These are phyloP conservation scores for Platanus orientalis DNA, from an alignment of 164 flowering plant genomes.

Conservation along the genomic window DNA sequence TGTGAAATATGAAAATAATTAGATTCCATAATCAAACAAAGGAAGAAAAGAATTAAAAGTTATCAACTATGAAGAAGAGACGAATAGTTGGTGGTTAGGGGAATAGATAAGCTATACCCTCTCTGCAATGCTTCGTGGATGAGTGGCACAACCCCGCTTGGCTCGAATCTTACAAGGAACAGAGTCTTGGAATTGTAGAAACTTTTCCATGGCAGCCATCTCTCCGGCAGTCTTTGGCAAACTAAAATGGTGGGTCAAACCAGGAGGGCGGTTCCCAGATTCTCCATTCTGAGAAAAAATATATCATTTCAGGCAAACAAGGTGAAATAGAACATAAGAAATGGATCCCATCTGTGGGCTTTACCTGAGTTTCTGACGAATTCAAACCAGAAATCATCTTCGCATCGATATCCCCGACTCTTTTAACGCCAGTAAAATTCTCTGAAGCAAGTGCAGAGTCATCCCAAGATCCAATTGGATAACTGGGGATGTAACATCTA, in stretches of 20 bases:
- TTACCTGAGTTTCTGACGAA: constrained; percentile 47
- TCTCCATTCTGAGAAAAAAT: constrained; percentile 39
- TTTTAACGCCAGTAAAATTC: constrained; percentile 27
- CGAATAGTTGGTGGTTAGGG: too few relatives aligned
- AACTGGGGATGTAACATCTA: constrained; percentile 34
- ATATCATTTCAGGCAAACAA: not conserved
- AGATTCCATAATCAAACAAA: too few relatives aligned
- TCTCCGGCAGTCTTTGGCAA: constrained; percentile 58
- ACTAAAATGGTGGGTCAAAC: constrained; percentile 73
- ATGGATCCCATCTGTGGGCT: not conserved
- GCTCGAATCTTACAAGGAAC: constrained; percentile 79
- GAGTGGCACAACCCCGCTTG: too few relatives aligned
- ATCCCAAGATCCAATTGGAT: constrained; percentile 56
- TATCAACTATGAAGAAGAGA: too few relatives aligned
- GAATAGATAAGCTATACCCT: constrained; percentile 44
- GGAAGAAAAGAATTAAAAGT: too few relatives aligned
- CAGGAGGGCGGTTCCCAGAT: constrained; percentile 29
- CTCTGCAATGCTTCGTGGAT: constrained; percentile 93
- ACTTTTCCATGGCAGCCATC: constrained; percentile 55
- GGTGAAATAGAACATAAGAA: not conserved
- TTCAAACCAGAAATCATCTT: too few relatives aligned
- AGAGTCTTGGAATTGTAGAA: constrained; percentile 59
- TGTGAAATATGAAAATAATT: too few relatives aligned
- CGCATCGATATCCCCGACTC: constrained; percentile 32
- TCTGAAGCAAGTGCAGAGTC: constrained; percentile 44